Percentiles rank a stretch among this genome's conserved stretches.
phyloP scores from a whole-genome alignment of 2,329 filamentous ascomycete species.

The Pleochaeta shiraiana region DNA sequence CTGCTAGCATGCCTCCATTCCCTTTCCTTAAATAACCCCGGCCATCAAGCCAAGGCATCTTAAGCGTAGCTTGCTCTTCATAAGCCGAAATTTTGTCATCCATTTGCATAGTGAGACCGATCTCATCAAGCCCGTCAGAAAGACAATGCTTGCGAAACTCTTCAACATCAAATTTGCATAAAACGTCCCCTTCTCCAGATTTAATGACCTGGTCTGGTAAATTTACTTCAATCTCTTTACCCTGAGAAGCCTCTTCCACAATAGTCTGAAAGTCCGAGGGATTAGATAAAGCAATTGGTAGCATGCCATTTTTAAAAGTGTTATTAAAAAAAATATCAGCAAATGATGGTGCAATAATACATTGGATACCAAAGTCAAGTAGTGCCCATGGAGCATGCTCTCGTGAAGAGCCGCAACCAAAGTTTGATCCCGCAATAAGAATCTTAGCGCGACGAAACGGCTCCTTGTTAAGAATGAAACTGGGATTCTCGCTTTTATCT shows the following conservation, averaged over 20 bases:
- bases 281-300: constrained; percentile 59
- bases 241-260: constrained; percentile 54
- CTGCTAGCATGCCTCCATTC: constrained; percentile 31
- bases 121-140: constrained; percentile 84
- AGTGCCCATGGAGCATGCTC: constrained; percentile 97
- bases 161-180: constrained; percentile 72
- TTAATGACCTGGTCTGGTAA: constrained; percentile 68
- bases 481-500: constrained; percentile 50
- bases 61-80: constrained; percentile 51
- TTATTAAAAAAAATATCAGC: constrained; percentile 99
- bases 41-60: constrained; percentile 85
- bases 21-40: constrained; percentile 51
- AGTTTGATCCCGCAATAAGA: constrained; percentile 81
- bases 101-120: constrained; percentile 81
- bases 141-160: constrained; percentile 90
- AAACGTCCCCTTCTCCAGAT: constrained; percentile 46
- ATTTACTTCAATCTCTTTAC: constrained; percentile 73
- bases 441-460: constrained; percentile 73
- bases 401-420: constrained; percentile 79
- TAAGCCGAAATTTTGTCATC: constrained; percentile 74
- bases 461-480: constrained; percentile 79
- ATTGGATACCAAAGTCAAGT: constrained; percentile 89
- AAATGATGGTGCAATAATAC: constrained; percentile 75
- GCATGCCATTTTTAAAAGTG: constrained; percentile 99
- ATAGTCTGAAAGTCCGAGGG: constrained; percentile 43